phyloP scores from a whole-genome alignment of 1,139 yeast genomes.

The Debaryomycetaceae sp. region DNA sequence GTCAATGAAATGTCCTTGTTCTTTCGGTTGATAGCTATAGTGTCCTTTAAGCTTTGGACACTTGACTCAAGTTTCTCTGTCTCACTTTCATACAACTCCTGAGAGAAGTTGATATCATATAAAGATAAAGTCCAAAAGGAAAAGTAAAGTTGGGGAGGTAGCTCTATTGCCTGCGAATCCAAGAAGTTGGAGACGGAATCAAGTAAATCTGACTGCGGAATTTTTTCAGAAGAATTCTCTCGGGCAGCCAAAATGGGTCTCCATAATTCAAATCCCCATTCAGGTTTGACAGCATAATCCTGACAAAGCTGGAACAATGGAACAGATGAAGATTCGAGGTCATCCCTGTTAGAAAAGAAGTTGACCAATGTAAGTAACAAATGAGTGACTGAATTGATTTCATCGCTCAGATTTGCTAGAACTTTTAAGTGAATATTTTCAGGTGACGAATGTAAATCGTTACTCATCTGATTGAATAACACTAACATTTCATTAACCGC shows the following conservation, averaged over 20 bases:
- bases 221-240: slow-evolving; percentile 5
- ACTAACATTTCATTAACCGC: slow-evolving; percentile 63
- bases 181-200: slow-evolving; percentile 29
- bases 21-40: slow-evolving; percentile 24
- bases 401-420: slow-evolving; percentile 70
- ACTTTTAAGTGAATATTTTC: slow-evolving; percentile 63
- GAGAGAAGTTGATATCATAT: slow-evolving; percentile 67
- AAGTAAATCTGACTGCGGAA: slow-evolving; percentile 12
- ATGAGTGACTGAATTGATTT: slow-evolving; percentile 60
- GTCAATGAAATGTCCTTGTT: slow-evolving; percentile 27
- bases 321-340: slow-evolving; percentile 37
- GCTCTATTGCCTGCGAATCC: slow-evolving; percentile 21
- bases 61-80: slow-evolving; percentile 34
- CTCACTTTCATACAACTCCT: slow-evolving; percentile 50
- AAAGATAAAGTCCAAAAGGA: slow-evolving; percentile 74
- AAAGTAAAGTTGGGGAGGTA: slow-evolving; percentile 34
- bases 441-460: slow-evolving; percentile 38
- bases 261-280: slow-evolving; percentile 83
- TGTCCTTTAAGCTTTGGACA: slow-evolving; percentile 30
- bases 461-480: slow-evolving; percentile 53
- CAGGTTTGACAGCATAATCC: slow-evolving; percentile 52
- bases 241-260: slow-evolving; percentile 41
- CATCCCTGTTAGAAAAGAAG: slow-evolving; percentile 41
- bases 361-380: slow-evolving; percentile 59
- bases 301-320: slow-evolving; percentile 45